Evolutionary conservation across 1,139 yeast species (phyloP).

Genomic region (Yamadazyma buinensis): DNA sequence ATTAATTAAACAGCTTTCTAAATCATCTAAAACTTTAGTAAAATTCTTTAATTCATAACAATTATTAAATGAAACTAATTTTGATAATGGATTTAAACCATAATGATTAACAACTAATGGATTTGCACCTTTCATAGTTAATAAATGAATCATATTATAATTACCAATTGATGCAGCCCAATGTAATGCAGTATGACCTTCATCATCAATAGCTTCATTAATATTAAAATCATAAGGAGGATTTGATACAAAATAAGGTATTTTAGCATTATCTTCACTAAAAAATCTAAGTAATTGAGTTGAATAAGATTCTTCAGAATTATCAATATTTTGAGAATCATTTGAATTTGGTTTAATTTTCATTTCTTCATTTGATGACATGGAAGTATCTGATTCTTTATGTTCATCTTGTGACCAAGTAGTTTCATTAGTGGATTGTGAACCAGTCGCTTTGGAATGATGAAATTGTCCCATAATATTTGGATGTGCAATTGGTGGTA

Average conservation of each 20-base stretch:
- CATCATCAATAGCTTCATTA: conserved; percentile 87
- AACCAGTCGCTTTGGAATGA: conserved; percentile 29
- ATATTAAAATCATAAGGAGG: conserved; percentile 82
- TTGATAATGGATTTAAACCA: conserved; percentile 84
- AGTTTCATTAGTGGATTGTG: conserved; percentile 45
- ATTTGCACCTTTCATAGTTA: conserved; percentile 73
- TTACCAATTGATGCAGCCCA: conserved; percentile 97
- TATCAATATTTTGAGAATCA: not conserved
- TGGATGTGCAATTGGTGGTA: conserved; percentile 14
- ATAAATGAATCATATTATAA: conserved; percentile 62
- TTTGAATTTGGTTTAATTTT: conserved; percentile 8
- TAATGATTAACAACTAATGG: conserved; percentile 66
- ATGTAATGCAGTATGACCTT: conserved; percentile 93
- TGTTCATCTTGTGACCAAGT: conserved; percentile 48
- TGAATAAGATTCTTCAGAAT: conserved; percentile 39
- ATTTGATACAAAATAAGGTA: conserved; percentile 68
- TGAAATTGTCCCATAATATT: conserved; percentile 27
- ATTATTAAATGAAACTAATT: conserved; percentile 81
- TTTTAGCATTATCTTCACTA: conserved; percentile 67
- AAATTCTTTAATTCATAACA: conserved; percentile 79
- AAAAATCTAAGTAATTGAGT: conserved; percentile 57
- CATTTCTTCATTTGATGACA: conserved; percentile 35
- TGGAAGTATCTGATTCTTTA: conserved; percentile 43
- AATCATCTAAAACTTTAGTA: conserved; percentile 61
- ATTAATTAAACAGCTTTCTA: conserved; percentile 66